Base-by-base conservation (phyloP, 1,139 yeast species). In the Protomyces macrosporus region DNA sequence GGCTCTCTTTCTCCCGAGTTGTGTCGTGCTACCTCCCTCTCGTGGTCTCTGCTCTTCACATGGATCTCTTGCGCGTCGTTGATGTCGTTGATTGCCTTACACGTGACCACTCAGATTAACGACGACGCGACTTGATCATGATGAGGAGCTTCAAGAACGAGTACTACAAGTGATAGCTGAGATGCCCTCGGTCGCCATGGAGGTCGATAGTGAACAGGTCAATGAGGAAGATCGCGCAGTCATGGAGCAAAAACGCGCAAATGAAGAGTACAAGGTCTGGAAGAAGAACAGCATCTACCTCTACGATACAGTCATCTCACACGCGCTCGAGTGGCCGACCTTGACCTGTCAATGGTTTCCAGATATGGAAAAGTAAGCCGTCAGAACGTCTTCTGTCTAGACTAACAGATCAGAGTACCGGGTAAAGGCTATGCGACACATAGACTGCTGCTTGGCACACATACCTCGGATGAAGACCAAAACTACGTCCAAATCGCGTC, bases 261-360 rank as follows among this genome's bases (percentile, higher is more conserved):
- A 60, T 33, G 58, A 60, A 37, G 63, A 53, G 36, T 53, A 53
- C 58, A 60, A 60, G 48, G 63, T 53, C 4, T 93, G 98, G 98
- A 91, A 91, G 75, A 93, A 93, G 73, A 86, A 96, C 10, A 88
- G 93, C n/a, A 97, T 96, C 14, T 81, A 90, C 69, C 78, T 93
- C 60, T 93, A 93, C 76, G 89, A 89, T 74, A 78, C 88, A 67
- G 81, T 90, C 70, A 83, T 89, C 68, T 83, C 95, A 40, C 79
- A 83, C 67, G 83, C 88, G 30, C 77, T 85, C 59, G 84, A 85
- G 55, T 82, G 82, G 78, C 91, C 93, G 23, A 76, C 81, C 35
- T 66, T 75, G 61, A 76, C 75, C 72, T 80, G 68, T 33, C 76
- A 78, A 67, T 78, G 80, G 79, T 70, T 77, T 68, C 81, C 72